A percentile compares a stretch with the other conserved stretches of the same genome.
These are phyloP conservation scores for Calonectria pseudoreteaudii DNA, from an alignment of 2,329 filamentous ascomycete genomes.

Conservation along the genomic window DNA sequence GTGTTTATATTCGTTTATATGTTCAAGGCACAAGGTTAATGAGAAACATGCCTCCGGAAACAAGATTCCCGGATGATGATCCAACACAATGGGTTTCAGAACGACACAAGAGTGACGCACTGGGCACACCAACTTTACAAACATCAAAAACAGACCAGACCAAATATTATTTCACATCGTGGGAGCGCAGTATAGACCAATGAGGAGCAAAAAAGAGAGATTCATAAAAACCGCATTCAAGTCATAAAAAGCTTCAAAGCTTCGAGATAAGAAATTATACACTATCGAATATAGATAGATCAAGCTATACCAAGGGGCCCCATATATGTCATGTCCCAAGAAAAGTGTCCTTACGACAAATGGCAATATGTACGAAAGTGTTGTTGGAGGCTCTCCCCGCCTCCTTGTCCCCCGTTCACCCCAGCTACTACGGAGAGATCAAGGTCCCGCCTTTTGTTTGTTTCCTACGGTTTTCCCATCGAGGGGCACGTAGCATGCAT, in stretches of 20 bases:
- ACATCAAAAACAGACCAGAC: neutral
- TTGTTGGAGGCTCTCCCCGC: constrained; percentile 23
- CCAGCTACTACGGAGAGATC: constrained; percentile 40
- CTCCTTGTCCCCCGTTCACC: constrained; percentile 30
- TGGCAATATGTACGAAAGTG: constrained; percentile 40
- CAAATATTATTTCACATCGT: neutral
- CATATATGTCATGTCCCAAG: constrained; percentile 38
- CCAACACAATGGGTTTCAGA: constrained; percentile 13
- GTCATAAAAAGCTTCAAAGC: constrained; percentile 24
- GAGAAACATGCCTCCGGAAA: neutral
- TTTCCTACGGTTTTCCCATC: constrained; percentile 16
- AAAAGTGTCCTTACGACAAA: constrained; percentile 35
- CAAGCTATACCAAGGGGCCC: constrained; percentile 45
- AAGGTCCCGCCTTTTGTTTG: constrained; percentile 35
- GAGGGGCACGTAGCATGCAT: constrained; percentile 25
- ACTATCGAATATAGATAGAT: constrained; percentile 51
- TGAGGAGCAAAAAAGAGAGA: neutral
- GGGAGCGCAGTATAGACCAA: too few relatives aligned
- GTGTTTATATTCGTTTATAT: neutral
- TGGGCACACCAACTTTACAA: neutral
- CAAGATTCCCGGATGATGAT: neutral
- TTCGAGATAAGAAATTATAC: constrained; percentile 49
- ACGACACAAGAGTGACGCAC: neutral
- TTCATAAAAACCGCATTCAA: constrained; percentile 8
- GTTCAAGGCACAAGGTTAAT: neutral